Evolutionary conservation across 1,139 yeast species (phyloP), one percentile per base, ranked within the genome.

Genomic region (Hyphopichia khmerensis): DNA sequence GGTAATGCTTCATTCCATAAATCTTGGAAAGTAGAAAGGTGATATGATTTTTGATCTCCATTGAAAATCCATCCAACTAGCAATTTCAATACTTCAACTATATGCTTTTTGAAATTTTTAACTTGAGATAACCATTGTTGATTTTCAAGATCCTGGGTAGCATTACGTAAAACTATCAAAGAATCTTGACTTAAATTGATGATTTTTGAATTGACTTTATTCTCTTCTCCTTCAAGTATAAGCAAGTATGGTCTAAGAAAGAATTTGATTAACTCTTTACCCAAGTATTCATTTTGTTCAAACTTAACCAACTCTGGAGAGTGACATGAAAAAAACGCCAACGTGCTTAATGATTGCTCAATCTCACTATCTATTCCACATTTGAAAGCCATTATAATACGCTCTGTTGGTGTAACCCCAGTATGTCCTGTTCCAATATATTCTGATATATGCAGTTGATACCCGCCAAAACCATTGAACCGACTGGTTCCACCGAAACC

Each of bases 91-190:
- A 82, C 72, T 39, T 63, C 79, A 40, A 59, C 59, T 33, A 69
- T 64, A 37, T 70, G 69, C 43, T 72, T 72, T 53, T 78, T 80
- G 38, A 84, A 72, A 27, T 61, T 59, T 39, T 62, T 67, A 41
- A 77, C 69, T 50, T 80, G 76, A 0, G 95, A 87, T 47, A 93
- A 66, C 63, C 84, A 76, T 59, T 87, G 91, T 35, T 96, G 95
- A 54, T 89, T 87, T 35, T 78, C 84, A 14, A 87, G 78, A 57
- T 89, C 96, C 58, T 93, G 95, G 2, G 87, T 78, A 43, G 88
- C 69, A 60, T 93, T 93, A 55, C 98, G 75, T 43, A 93, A 68
- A 18, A 88, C 77, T 43, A 93, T 71, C 41, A 86, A 72, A 2
- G 87, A 75, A 56, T 86, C 90, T 40, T 84, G 69, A 42, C 83